Evolutionary conservation across 106 monocot genomes (phyloP), one percentile per base, ranked within the genome.

Genomic region (Acanthochlamys bracteata): DNA sequence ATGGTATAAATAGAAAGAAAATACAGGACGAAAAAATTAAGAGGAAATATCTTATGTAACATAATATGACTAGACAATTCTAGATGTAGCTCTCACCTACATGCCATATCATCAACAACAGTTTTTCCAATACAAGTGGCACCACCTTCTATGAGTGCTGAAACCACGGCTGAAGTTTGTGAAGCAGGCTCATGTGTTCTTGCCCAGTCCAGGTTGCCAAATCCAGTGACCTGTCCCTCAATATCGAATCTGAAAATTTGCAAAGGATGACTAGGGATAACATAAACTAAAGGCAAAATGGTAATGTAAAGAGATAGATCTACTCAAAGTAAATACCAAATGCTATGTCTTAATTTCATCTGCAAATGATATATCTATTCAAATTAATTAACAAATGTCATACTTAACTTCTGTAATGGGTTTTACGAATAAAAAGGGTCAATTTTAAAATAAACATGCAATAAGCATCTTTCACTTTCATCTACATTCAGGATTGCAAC

Each of bases 91-190:
- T 26, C 56, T 75, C 27, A 99, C 98, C 89, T 74, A 63, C 62
- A 92, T 55, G 83, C 88, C 85, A 99, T 73, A 23, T 99, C 98
- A 77, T 89, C 92, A 73, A 92, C 75, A 11, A 92, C 77, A 15
- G 98, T 99, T 71, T 92, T 99, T 7, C 98, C 98, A 63, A 83
- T 42, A 57, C 92, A 92, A 52, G 88, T 83, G 22, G 98, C 88
- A 53, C 98, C 98, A 0, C 71, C 76, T 45, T 88, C 79, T 41
- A 99, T 63, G 25, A 89, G 83, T 42, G 71, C 39, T 33, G 81
- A 76, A 71, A 99, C 73, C 6, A 79, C 72, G 10, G 79, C 45
- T 41, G 92, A 69, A 24, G 88, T 92, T 40, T 63, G 67, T 13
- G 39, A 42, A 25, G 88, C 85, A 43, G 75, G 58, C 12, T 89